Base-by-base conservation (phyloP, 1,139 yeast genomes). In the Candida neerlandica region DNA sequence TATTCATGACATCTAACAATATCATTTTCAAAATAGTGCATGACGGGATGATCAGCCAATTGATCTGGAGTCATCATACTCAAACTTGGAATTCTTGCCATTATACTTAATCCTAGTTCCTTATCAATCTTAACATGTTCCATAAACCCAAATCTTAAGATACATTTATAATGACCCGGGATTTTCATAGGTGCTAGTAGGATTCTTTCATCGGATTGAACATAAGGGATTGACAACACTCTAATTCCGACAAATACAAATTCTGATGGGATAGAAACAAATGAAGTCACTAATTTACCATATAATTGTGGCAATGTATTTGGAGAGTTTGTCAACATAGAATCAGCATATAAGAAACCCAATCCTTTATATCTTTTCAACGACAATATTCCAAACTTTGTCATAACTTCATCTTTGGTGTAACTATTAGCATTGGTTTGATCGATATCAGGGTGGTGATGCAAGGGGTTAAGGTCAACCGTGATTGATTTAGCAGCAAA, bases 111-210 rank as follows among this genome's bases (percentile, higher is more conserved):
- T 34, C 64, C 55, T 44, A 73, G 55, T 6, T 52, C 55, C 18
- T 60, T 51, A 50, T 66, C 69, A 35, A 76, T 62, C 39, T 52
- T 51, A 10, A 72, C 63, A 19, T 68, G 69, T 51, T 76, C 80
- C 73, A 73, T 75, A 58, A 77, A 78, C 5, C 82, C 82, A 52
- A 69, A 75, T 43, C 79, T 62, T 10, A 77, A 52, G 16, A 77
- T 64, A 55, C 81, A 77, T 51, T 78, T 65, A 62, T 70, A 77
- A 52, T 77, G 77, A 1, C 80, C 80, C 0, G 73, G 68, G 29
- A 75, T 58, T 46, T 64, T 69, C 56, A 77, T 73, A 32, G 69
- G 60, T 2, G 72, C 75, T 30, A 78, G 53, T 33, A 74, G 57
- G 1, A 76, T 62, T 43, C 78, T 63, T 42, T 75, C 78, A 5